These are phyloP conservation scores for Nemania abortiva DNA, from an alignment of 2,329 filamentous ascomycete genomes.

Conservation along the genomic window DNA sequence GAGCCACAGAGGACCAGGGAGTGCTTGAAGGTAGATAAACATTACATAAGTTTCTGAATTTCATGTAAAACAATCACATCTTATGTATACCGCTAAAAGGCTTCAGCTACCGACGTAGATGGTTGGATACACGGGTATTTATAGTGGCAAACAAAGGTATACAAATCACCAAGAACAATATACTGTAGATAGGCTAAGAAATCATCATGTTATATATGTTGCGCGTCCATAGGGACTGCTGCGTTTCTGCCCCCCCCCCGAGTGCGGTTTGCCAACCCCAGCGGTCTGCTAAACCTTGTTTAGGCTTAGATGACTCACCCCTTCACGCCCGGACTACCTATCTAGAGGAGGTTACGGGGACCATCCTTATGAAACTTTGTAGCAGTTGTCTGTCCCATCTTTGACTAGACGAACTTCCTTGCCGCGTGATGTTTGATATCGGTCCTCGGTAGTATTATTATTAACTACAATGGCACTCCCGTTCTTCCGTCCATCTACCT, in stretches of 20 bases:
- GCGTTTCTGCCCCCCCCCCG: slow-evolving; percentile 1
- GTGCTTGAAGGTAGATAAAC: background rate
- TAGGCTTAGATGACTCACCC: slow-evolving; percentile 18
- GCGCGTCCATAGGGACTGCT: background rate
- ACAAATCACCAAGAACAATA: background rate
- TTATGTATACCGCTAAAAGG: slow-evolving; percentile 20
- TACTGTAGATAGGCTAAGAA: background rate
- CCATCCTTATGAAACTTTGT: background rate
- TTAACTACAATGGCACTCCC: slow-evolving; percentile 23
- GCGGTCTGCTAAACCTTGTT: background rate
- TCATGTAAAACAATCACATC: slow-evolving; percentile 22
- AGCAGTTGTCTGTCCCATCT: background rate
- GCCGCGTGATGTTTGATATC: background rate
- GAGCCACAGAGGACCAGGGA: slow-evolving; percentile 6
- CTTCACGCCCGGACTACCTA: no score
- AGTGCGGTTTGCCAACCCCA: background rate
- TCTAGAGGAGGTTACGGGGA: no score
- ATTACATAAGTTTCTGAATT: slow-evolving; percentile 15
- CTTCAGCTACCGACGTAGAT: slow-evolving; percentile 23
- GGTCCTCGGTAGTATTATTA: background rate
- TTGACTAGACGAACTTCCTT: background rate
- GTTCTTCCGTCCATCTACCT: slow-evolving; percentile 28
- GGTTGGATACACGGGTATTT: slow-evolving; percentile 10
- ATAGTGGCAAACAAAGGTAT: background rate
- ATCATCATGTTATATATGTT: background rate